Evolutionary conservation across 306 rosid species (phyloP), one percentile per base, ranked within the genome.

Genomic region (Lathyrus sativus): DNA sequence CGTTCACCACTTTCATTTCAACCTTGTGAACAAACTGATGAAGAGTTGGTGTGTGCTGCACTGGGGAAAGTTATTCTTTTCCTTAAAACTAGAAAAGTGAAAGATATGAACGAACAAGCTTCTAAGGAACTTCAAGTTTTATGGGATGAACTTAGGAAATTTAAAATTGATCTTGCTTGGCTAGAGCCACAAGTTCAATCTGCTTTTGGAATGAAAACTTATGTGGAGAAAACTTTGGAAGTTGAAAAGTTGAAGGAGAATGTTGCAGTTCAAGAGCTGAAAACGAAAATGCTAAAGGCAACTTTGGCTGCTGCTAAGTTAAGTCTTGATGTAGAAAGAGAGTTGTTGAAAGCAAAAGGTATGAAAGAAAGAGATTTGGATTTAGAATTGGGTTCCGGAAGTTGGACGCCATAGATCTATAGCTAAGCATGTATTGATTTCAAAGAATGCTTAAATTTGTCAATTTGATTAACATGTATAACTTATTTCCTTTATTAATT

Each of bases 111-210:
- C 0, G 39, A 35, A 35, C 9, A 35, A 35, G 39, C 39, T 1
- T 35, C 9, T 35, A 7, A 35, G 9, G 9, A 35, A 35, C 39
- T 35, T 35, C 39, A 35, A 35, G 9, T 35, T 7, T 35, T 35
- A 35, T 35, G 39, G 39, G 39, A 35, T 35, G 39, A 35, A 35
- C 39, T 35, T 35, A 2, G 1, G 0, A 35, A 35, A 7, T 6
- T 7, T 6, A 24, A 54, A 18, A 65, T 77, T 65, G 77, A 72
- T 14, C 42, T 77, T 48, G 45, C 28, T 8, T 77, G 81, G 81
- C 6, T 78, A 35, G 71, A 78, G 75, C 75, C 78, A 2, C 67
- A 67, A 43, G 78, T 78, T 67, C 44, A 78, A 33, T 78, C 53
- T 3, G 77, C 75, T 48, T 72, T 78, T 19, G 17, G 66, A 9